A percentile compares a stretch with the other conserved stretches of the same genome.
These are phyloP conservation scores for Zalaria sp. DNA, from an alignment of 2,329 filamentous ascomycete genomes.

Conservation along the genomic window DNA sequence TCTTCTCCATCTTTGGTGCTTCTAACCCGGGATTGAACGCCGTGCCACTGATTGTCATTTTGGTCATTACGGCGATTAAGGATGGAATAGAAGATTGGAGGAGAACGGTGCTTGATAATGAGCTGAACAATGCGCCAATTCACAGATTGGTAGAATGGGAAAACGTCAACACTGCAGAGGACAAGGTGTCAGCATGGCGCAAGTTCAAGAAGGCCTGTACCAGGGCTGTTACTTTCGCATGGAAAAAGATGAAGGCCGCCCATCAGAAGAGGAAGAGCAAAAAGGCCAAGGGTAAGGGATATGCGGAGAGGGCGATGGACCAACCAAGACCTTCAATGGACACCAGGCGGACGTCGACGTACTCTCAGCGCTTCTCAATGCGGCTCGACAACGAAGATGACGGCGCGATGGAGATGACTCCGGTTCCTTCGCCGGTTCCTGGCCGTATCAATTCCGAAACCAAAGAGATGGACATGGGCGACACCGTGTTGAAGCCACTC, in stretches of 20 bases:
- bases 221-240: conserved; percentile 42
- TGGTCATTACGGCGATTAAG: conserved; percentile 78
- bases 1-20: conserved; percentile 91
- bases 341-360: conserved; percentile 43
- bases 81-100: conserved; percentile 94
- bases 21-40: conserved; percentile 80
- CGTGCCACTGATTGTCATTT: conserved; percentile 84
- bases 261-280: conserved; percentile 25
- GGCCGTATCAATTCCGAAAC: conserved; percentile 31
- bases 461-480: conserved; percentile 11
- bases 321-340: conserved; percentile 53
- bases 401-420: conserved; percentile 82
- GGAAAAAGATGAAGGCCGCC: conserved; percentile 28
- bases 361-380: conserved; percentile 38
- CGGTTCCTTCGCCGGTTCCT: conserved; percentile 69
- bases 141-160: conserved; percentile 78
- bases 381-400: conserved; percentile 36
- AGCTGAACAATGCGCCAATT: conserved; percentile 91
- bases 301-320: conserved; percentile 35
- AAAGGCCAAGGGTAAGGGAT: conserved; percentile 32
- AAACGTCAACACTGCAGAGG: conserved; percentile 85
- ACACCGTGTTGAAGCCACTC: conserved; percentile 4
- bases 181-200: conserved; percentile 76
- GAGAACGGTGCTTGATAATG: conserved; percentile 77
- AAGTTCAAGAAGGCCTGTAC: conserved; percentile 80